Evolutionary conservation across 352 stramenopile species (phyloP), one percentile per base, ranked within the genome.

Genomic region (Phytophthora sp.): DNA sequence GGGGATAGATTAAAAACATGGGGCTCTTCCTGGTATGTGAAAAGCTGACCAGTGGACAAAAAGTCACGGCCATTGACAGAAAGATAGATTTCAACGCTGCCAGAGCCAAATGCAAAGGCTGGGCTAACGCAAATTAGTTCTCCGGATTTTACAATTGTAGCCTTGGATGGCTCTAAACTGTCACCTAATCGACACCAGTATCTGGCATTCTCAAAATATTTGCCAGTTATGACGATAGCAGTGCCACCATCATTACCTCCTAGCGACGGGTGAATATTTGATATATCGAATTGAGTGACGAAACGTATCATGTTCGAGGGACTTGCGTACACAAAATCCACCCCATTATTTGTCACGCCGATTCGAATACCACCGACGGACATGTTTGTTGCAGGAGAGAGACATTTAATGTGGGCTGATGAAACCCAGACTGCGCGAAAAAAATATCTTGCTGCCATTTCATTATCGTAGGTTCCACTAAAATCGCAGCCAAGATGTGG

Each of bases 61-160:
- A 95, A 97, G 39, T 95, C 75, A 20, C 79, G 74, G 5, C 76
- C 77, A 42, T 97, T 96, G 4, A 92, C 65, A 0, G 87, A 94
- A 12, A 96, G 44, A 28, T 69, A 74, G 20, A 94, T 21, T 1
- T 24, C 46, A 7, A 84, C 62, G 13, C 49, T 18, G 15, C 41
- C 52, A 15, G 37, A 41, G 32, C 34, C 53, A 21, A 60, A 49
- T 23, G 74, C 35, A 26, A 77, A 79, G 0, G 39, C 12, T n/a
- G 82, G 70, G 1, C 62, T 79, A 9, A 77, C 46, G 28, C 84
- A 93, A 9, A 64, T 56, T 12, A 89, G 31, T 30, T 73, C 64
- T 4, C 66, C 58, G 2, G 37, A 3, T 13, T 37, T 70, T 1
- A 76, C 17, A 11, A 77, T 55, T 10, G 56, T 76, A 6, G 66